Conservation (phyloP, 2,329 filamentous ascomycete genomes). For the Aspergillus sp. region DNA sequence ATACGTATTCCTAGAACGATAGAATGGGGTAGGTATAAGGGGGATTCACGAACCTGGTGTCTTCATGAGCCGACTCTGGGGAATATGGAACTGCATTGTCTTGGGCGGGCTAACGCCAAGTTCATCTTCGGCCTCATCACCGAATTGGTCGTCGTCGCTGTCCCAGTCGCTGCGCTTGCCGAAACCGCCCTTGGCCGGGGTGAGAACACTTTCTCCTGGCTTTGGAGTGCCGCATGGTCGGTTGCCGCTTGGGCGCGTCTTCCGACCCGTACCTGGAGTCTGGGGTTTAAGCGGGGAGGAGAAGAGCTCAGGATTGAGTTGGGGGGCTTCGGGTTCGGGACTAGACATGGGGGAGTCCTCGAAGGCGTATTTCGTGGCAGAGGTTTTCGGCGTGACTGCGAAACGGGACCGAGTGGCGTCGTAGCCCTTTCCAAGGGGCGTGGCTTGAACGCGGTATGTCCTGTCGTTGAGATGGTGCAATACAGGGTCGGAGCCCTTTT, state of each 20-base stretch:
- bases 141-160: conserved; percentile 66
- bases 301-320: conserved; percentile 82
- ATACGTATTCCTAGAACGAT: background rate
- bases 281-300: conserved; percentile 64
- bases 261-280: conserved; percentile 44
- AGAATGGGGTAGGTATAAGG: background rate
- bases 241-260: conserved; percentile 40
- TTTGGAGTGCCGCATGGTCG: conserved; percentile 54
- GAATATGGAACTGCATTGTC: conserved; percentile 56
- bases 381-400: conserved; percentile 32
- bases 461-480: conserved; percentile 93
- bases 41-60: conserved; percentile 47
- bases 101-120: conserved; percentile 86
- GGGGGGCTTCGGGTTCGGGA: conserved; percentile 76
- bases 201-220: conserved; percentile 83
- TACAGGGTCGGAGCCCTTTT: conserved; percentile 56
- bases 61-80: conserved; percentile 49
- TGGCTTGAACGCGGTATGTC: conserved; percentile 90
- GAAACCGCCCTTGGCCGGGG: conserved; percentile 55
- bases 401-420: conserved; percentile 31
- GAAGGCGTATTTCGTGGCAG: conserved; percentile 28
- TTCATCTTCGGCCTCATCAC: conserved; percentile 60
- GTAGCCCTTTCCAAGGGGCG: conserved; percentile 66
- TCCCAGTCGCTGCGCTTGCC: conserved; percentile 61
- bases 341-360: conserved; percentile 64